Evolutionary conservation across 495 filamentous ascomycete species (phyloP), one percentile per base, ranked within the genome.

Genomic region (Parmelia sp.): DNA sequence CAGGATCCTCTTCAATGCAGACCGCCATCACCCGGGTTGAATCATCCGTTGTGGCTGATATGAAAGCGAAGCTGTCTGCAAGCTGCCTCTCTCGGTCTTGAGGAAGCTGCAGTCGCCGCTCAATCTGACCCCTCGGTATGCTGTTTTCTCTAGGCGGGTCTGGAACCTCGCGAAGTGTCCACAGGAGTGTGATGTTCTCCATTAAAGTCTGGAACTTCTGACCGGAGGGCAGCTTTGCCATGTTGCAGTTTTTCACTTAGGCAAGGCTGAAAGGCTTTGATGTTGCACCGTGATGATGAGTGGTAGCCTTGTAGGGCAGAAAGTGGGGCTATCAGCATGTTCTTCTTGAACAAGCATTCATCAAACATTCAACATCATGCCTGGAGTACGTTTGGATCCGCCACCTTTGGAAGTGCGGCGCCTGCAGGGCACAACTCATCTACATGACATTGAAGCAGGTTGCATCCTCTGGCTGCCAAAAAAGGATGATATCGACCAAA

Each of bases 11-110:
- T 37, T 79, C 74, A 39, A 79, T 55, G 39, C 74, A 76, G 11
- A 72, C 61, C 11, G 78, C 79, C 9, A 74, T 71, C 19, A 81
- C 73, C 60, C 75, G 70, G 19, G 69, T 44, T 10, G 60, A 57
- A 37, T 74, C 60, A 62, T 78, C 73, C 21, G 72, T 73, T 23
- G 73, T 27, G 3, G 68, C 68, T 14, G 74, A 71, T 29, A 81
- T 70, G 42, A 78, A 79, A 25, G 77, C 74, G n/a, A 81, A 58
- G 56, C 27, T 58, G 29, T 58, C 56, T 19, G 25, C 27, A 35
- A 58, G 56, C 56, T 35, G 56, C 56, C n/a, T 58, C 36, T 35
- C 56, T 45, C 42, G 42, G 19, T 36, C 35, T 10, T 10, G 10
- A 36, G 35, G 35, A 10, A 36, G 35, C 35, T 36, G 35, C n/a